These are phyloP conservation scores for Aspergillus sp. DNA, from an alignment of 2,329 filamentous ascomycete genomes.

Conservation along the genomic window DNA sequence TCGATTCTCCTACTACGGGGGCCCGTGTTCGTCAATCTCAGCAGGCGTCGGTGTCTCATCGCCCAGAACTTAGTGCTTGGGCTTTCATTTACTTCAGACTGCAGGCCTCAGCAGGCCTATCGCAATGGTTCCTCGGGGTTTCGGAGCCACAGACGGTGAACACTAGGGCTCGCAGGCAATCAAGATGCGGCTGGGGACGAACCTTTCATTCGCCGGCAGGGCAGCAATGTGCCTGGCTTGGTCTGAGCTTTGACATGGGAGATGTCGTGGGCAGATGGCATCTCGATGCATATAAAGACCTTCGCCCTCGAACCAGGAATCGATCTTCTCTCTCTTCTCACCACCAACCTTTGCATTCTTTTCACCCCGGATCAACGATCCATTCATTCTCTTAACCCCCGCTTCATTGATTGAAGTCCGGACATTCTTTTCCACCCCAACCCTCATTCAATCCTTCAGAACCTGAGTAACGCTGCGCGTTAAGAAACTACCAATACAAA, in stretches of 20 bases:
- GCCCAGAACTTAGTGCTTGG: constrained; percentile 14
- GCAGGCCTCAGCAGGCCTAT: constrained; percentile 15
- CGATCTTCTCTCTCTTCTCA: constrained; percentile 16
- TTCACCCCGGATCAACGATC: constrained; percentile 29
- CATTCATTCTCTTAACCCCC: constrained; percentile 26
- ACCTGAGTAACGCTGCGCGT: constrained; percentile 33
- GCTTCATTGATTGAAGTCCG: constrained; percentile 38
- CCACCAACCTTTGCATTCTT: constrained; percentile 32
- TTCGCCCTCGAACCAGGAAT: neutral
- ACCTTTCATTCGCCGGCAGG: constrained; percentile 15
- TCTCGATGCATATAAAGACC: constrained; percentile 18
- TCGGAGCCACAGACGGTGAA: constrained; percentile 14
- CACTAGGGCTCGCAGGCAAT: constrained; percentile 17
- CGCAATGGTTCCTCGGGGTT: constrained; percentile 27
- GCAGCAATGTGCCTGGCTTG: constrained; percentile 8
- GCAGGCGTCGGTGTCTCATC: constrained; percentile 8
- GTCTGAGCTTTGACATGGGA: constrained; percentile 13
- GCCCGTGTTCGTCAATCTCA: constrained; percentile 5
- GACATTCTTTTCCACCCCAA: constrained; percentile 29
- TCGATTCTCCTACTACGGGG: constrained; percentile 14
- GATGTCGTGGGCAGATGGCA: neutral
- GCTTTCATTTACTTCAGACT: constrained; percentile 33
- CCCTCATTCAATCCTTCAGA: constrained; percentile 19
- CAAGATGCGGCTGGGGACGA: constrained; percentile 20
- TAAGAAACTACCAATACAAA: constrained; percentile 17